Base-by-base conservation (phyloP, 768 basidiomycete genomes). In the Amyloporia xantha region DNA sequence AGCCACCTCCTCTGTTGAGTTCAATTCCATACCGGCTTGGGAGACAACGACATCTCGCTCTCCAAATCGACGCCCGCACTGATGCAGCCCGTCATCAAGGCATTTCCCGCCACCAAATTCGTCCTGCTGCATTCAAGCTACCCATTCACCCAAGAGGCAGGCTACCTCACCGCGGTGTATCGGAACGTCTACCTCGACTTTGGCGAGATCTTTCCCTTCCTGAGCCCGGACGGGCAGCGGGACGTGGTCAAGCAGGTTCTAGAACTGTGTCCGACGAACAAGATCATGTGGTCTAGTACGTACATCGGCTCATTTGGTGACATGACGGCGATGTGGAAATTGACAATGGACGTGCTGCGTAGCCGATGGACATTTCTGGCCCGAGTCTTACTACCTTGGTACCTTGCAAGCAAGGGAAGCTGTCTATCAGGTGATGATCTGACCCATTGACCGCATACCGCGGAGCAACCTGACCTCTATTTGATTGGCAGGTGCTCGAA, bases 21-120 rank as follows among this genome's bases (percentile, higher is more conserved):
- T 19, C 87, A 91, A 68, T 90, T 90, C 62, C 88, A 91, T 57
- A 89, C 85, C 6, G 88, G 88, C 26, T 71, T 90, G 1, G 88
- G 88, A 4, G 87, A 91, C 55, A 78, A 75, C 49, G 84, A 90
- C 47, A 77, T 91, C 42, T 72, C 65, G 21, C 67, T 89, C 27
- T 55, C 67, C 17, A 71, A 68, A 5, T 72, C 83, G 1, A 82
- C 81, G 3, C 86, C 88, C 1, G 70, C 84, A 7, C 74, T 78
- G 43, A 65, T 91, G 59, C 86, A 90, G 58, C 71, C 79, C 2
- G 62, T 86, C 52, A 85, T 90, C 59, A 76, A 77, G 52, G 76
- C 75, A 6, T 82, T 73, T 53, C 80, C 84, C 0, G 48, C 75
- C 4, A 75, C 83, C 2, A 71, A 62, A 4, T 76, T 91, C 49